Conservation (phyloP, 2,329 filamentous ascomycete genomes). For the Ascochyta fabae region DNA sequence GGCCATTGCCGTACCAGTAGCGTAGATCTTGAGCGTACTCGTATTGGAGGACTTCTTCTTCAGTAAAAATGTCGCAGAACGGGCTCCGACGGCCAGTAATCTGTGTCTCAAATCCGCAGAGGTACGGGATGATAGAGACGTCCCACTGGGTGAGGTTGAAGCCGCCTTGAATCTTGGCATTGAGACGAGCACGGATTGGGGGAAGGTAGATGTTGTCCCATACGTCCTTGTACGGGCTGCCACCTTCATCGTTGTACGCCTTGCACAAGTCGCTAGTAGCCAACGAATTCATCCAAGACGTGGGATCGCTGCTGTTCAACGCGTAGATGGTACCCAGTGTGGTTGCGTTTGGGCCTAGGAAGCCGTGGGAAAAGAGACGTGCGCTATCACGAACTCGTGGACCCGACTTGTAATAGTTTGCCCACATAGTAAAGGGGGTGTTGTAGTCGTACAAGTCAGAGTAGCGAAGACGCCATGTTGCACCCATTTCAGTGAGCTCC, state of each 20-base stretch:
- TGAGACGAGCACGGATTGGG: slow-evolving; percentile 61
- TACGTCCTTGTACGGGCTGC: slow-evolving; percentile 53
- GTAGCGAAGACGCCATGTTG: slow-evolving; percentile 55
- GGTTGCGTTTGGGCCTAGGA: slow-evolving; percentile 63
- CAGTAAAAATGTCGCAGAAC: slow-evolving; percentile 68
- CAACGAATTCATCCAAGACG: slow-evolving; percentile 66
- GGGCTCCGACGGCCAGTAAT: slow-evolving; percentile 66
- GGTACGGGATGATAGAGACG: slow-evolving; percentile 66
- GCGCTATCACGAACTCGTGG: slow-evolving; percentile 68
- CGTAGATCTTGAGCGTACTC: slow-evolving; percentile 72
- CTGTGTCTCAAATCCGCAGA: slow-evolving; percentile 75
- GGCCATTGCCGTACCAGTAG: slow-evolving; percentile 71
- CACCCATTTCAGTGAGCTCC: slow-evolving; percentile 64
- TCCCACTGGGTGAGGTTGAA: slow-evolving; percentile 63
- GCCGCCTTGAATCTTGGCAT: slow-evolving; percentile 60
- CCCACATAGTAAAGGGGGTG: slow-evolving; percentile 65
- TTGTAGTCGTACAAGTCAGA: slow-evolving; percentile 58
- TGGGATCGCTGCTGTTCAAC: slow-evolving; percentile 62
- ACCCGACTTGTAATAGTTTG: slow-evolving; percentile 64
- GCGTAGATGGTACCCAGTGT: slow-evolving; percentile 63
- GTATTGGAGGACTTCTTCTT: slow-evolving; percentile 67
- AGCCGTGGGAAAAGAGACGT: slow-evolving; percentile 66
- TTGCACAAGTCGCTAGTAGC: slow-evolving; percentile 69
- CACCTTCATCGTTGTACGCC: slow-evolving; percentile 62
- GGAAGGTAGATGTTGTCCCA: slow-evolving; percentile 63